Evolutionary conservation across 176 grass and related monocot species (phyloP).

Genomic region (Paspalum notatum): DNA sequence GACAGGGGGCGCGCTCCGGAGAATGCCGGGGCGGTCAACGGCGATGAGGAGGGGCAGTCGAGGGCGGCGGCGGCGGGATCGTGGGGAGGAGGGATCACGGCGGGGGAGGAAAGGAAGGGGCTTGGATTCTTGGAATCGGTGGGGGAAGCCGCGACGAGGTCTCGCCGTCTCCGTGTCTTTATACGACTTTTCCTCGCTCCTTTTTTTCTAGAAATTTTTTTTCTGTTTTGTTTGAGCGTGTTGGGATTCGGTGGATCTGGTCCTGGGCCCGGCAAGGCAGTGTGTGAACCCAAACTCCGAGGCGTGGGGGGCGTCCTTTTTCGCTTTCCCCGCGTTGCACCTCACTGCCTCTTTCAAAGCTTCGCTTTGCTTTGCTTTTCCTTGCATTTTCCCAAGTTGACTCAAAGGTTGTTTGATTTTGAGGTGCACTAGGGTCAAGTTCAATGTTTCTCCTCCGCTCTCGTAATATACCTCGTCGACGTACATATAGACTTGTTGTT

Average conservation of each 20-base stretch:
- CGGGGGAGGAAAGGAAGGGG: neutral
- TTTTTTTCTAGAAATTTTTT: neutral
- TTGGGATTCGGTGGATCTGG: constrained; percentile 45
- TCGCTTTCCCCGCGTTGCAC: constrained; percentile 24
- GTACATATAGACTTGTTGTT: too few species aligned
- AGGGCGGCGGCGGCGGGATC: neutral
- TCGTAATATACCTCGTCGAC: too few species aligned
- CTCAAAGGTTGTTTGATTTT: neutral
- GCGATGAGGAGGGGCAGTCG: neutral
- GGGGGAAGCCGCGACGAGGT: constrained; percentile 41
- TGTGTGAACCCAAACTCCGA: constrained; percentile 5
- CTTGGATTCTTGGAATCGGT: constrained; percentile 30
- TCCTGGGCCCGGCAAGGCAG: neutral
- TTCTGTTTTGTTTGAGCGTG: neutral
- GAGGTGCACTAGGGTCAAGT: too few species aligned
- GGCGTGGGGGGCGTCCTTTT: neutral
- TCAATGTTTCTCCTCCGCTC: neutral
- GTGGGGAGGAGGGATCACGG: neutral
- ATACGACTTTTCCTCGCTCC: constrained; percentile 36
- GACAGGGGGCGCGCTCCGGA: neutral
- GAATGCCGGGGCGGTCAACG: constrained; percentile 10
- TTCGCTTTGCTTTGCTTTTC: neutral
- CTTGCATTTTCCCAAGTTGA: constrained; percentile 21
- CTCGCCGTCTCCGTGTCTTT: constrained; percentile 29
- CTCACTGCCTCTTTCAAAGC: neutral